phyloP scores from a whole-genome alignment of 345 rosid genomes.

The Aquilaria sinensis region DNA sequence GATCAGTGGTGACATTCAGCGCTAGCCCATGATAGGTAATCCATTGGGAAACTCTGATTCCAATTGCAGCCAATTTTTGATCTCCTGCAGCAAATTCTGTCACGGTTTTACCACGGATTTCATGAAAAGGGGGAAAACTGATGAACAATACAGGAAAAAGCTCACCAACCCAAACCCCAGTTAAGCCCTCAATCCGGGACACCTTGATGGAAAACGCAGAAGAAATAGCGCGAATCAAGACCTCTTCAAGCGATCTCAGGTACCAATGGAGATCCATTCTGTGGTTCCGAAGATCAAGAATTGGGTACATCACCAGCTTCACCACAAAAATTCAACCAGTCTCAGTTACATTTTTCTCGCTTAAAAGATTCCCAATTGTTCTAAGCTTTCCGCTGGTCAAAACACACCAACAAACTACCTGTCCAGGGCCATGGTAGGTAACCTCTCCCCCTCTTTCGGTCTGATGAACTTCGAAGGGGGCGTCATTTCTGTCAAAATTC shows the following conservation, averaged over 20 bases:
- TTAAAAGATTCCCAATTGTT: not conserved
- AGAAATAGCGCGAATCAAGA: slow-evolving; percentile 64
- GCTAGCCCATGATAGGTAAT: slow-evolving; percentile 75
- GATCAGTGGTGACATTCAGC: slow-evolving; percentile 74
- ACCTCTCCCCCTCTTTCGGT: slow-evolving; percentile 93
- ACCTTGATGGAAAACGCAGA: slow-evolving; percentile 63
- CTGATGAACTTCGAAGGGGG: slow-evolving; percentile 67
- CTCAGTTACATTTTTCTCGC: not conserved
- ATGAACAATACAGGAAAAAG: not conserved
- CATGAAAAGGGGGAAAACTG: slow-evolving; percentile 4
- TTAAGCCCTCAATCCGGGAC: slow-evolving; percentile 65
- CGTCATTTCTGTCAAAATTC: slow-evolving; percentile 47
- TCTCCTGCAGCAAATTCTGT: slow-evolving; percentile 38
- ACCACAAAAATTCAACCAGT: slow-evolving; percentile 9
- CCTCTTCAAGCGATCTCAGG: slow-evolving; percentile 85
- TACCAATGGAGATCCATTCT: slow-evolving; percentile 97
- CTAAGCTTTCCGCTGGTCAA: not conserved
- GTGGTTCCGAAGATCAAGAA: slow-evolving; percentile 80
- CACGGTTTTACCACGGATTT: not conserved
- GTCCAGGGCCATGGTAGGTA: slow-evolving; percentile 94
- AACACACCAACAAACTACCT: slow-evolving; percentile 35
- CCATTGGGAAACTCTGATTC: slow-evolving; percentile 71
- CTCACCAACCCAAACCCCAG: slow-evolving; percentile 92
- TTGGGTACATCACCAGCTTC: slow-evolving; percentile 88
- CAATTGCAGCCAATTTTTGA: slow-evolving; percentile 74